Evolutionary conservation across 768 basidiomycete species (phyloP).

Genomic region (Trametes cinnabarina): DNA sequence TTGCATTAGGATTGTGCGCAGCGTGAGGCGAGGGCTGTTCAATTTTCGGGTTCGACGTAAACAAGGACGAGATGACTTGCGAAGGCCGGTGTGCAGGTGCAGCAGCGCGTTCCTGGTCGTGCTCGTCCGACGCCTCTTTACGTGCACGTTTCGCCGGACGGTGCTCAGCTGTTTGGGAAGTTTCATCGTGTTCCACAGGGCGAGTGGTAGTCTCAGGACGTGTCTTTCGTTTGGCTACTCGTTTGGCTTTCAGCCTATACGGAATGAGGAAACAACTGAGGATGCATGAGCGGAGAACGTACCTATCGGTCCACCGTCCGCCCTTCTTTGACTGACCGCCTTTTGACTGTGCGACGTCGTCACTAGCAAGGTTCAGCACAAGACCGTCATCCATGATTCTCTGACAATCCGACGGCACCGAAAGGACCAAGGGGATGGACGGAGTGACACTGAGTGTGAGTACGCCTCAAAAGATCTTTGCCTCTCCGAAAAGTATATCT

Average conservation of each 20-base stretch:
- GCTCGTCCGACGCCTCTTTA: conserved; percentile 17
- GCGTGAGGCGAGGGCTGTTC: conserved; percentile 11
- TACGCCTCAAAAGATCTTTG: background rate
- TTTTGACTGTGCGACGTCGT: conserved; percentile 2
- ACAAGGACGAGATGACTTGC: conserved; percentile 67
- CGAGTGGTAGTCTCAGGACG: conserved; percentile 33
- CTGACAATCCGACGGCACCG: no score
- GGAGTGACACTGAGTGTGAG: background rate
- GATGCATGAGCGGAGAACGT: conserved; percentile 21
- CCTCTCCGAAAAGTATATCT: conserved; percentile 3
- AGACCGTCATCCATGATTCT: conserved; percentile 76
- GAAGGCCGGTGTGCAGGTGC: conserved; percentile 32
- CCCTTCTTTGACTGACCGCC: conserved; percentile 44
- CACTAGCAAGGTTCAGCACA: conserved; percentile 62
- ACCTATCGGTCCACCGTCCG: conserved; percentile 81
- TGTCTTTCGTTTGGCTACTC: conserved; percentile 59
- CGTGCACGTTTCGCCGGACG: conserved; percentile 52
- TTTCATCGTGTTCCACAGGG: background rate
- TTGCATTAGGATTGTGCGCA: background rate
- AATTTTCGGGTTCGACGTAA: conserved; percentile 31
- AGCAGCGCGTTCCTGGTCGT: conserved; percentile 23
- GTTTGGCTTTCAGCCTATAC: conserved; percentile 70
- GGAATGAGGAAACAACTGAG: conserved; percentile 20
- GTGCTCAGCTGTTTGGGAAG: conserved; percentile 27
- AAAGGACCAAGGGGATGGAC: no score